phyloP scores from a whole-genome alignment of 2,329 filamentous ascomycete genomes.

The Cladosporium oxysporum region DNA sequence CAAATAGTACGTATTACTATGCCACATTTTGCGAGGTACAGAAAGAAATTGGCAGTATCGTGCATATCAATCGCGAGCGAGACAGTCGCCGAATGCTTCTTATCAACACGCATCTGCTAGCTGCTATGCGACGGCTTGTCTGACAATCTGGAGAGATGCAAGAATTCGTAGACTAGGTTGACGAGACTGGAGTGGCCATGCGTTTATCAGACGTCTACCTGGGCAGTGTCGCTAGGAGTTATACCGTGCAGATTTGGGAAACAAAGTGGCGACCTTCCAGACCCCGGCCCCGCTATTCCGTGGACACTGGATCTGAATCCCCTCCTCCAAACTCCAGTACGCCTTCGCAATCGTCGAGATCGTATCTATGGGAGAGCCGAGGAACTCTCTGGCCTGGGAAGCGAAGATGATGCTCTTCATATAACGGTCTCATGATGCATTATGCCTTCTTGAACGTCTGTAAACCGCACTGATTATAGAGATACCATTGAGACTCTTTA shows the following conservation, averaged over 20 bases:
- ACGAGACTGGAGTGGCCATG: neutral
- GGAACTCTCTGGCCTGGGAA: neutral
- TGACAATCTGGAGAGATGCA: neutral
- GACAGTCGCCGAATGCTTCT: too few species aligned
- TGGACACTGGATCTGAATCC: neutral
- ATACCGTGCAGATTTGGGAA: too few species aligned
- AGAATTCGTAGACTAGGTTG: neutral
- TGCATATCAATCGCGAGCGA: too few species aligned
- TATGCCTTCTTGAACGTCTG: neutral
- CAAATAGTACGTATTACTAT: too few species aligned
- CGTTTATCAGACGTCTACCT: too few species aligned
- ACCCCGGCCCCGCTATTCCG: neutral
- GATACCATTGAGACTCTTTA: neutral
- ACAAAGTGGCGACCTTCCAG: too few species aligned
- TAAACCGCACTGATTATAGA: neutral
- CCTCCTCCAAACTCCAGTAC: neutral
- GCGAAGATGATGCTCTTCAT: neutral
- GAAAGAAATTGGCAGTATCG: too few species aligned
- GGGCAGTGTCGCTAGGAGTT: too few species aligned
- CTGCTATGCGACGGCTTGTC: neutral
- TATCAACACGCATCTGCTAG: neutral
- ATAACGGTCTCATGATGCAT: neutral
- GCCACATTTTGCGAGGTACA: too few species aligned
- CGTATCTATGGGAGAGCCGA: neutral
- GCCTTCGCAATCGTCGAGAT: neutral